Percentiles rank a stretch among this genome's conserved stretches.
These are phyloP conservation scores for Dactylellina leptospora DNA, from an alignment of 2,329 filamentous ascomycete genomes.

Conservation along the genomic window DNA sequence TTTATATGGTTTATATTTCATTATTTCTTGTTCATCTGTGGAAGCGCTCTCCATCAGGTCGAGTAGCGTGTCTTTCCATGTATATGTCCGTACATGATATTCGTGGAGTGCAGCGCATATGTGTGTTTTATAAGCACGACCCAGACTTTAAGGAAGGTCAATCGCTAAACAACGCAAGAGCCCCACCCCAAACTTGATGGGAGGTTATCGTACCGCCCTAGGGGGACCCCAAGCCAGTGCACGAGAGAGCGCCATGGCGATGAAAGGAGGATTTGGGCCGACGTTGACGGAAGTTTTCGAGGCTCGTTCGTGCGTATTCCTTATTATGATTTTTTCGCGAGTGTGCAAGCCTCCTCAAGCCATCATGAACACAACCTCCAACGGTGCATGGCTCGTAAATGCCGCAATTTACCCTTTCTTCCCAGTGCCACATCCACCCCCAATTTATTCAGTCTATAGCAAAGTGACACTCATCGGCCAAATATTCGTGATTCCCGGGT, in stretches of 20 bases:
- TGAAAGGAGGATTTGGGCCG: conserved; percentile 30
- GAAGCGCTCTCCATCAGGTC: conserved; percentile 12
- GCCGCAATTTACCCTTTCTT: conserved; percentile 38
- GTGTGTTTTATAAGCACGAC: conserved; percentile 49
- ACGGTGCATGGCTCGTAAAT: conserved; percentile 32
- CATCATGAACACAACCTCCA: conserved; percentile 3
- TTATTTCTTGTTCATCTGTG: not conserved
- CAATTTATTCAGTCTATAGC: too few species aligned
- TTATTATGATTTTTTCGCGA: not conserved
- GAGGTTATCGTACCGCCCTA: conserved; percentile 21
- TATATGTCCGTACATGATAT: conserved; percentile 7
- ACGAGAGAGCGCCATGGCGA: conserved; percentile 16
- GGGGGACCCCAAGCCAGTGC: not conserved
- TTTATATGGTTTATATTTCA: not conserved
- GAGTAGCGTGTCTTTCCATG: conserved; percentile 2
- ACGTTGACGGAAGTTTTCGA: conserved; percentile 45
- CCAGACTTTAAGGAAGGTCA: conserved; percentile 47
- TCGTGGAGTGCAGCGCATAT: conserved; percentile 2
- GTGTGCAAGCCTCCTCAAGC: conserved; percentile 18
- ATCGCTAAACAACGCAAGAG: conserved; percentile 49
- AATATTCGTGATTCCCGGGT: conserved; percentile 49
- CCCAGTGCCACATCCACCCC: not conserved
- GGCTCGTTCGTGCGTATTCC: too few species aligned
- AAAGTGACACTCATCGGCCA: too few species aligned
- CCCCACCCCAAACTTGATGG: conserved; percentile 31